Evolutionary conservation across 495 filamentous ascomycete species (phyloP).

Genomic region (Sordaria brevicollis): DNA sequence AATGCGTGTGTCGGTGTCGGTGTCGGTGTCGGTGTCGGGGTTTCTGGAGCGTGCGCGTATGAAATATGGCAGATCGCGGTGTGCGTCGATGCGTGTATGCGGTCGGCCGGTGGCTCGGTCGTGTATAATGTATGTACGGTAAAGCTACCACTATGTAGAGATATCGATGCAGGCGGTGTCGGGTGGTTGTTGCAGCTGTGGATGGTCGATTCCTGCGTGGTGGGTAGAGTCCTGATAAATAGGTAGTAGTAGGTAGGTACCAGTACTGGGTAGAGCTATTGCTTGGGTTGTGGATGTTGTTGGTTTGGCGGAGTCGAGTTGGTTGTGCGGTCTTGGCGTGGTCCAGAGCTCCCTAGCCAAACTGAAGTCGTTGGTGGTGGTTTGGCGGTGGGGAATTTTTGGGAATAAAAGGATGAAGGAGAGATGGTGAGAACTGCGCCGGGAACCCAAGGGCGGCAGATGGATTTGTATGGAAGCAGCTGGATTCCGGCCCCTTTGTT

Average conservation of each 20-base stretch:
- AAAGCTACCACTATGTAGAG: no score
- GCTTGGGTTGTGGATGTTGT: background rate
- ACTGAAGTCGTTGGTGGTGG: background rate
- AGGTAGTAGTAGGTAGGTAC: no score
- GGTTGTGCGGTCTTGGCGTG: background rate
- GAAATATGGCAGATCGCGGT: background rate
- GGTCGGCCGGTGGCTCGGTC: background rate
- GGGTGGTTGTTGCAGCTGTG: background rate
- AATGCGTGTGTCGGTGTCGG: background rate
- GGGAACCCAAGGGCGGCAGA: background rate
- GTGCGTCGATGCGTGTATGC: background rate
- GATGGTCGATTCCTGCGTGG: background rate
- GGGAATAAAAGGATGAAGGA: background rate
- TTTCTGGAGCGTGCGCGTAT: background rate
- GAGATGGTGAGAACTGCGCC: background rate
- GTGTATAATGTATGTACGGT: background rate
- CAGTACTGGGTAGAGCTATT: background rate
- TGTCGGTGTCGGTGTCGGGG: background rate
- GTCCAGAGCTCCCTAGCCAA: background rate
- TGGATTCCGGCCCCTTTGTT: background rate
- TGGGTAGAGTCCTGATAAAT: background rate
- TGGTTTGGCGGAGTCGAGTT: background rate
- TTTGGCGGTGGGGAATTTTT: background rate
- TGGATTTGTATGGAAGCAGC: background rate
- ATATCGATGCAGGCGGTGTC: background rate